Percentiles rank a stretch among this genome's conserved stretches.
Evolutionary conservation across 495 filamentous ascomycete species (phyloP).

Genomic region (Aspergillus kassunensis): DNA sequence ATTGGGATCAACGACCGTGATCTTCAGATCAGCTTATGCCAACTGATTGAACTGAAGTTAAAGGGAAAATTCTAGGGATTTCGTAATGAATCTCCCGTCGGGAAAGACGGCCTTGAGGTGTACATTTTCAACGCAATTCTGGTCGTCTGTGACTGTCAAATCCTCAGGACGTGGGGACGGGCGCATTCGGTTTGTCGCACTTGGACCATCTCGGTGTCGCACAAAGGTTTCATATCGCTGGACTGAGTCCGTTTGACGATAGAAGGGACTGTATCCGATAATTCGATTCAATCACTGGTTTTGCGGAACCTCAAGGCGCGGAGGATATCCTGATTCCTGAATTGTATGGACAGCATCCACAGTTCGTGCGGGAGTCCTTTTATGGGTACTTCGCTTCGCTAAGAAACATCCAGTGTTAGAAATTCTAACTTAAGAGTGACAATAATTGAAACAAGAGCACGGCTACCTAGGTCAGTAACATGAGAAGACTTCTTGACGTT

Average conservation of each 20-base stretch:
- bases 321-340: background rate
- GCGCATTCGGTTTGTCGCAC: background rate
- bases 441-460: no score
- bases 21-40: constrained; percentile 5
- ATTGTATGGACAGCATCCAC: background rate
- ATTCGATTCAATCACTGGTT: background rate
- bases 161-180: background rate
- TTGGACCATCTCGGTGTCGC: background rate
- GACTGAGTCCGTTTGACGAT: background rate
- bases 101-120: background rate
- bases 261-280: background rate
- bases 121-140: no score
- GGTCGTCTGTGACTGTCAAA: background rate
- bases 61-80: background rate
- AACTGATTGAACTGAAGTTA: no score
- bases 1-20: constrained; percentile 1
- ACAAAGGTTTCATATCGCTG: constrained; percentile 1
- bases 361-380: background rate
- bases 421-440: no score
- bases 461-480: no score
- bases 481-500: no score
- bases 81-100: background rate
- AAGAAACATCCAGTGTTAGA: no score
- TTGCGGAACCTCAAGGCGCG: background rate
- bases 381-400: no score